Conservation (phyloP, 345 rosid genomes). For the Brassica incana region DNA sequence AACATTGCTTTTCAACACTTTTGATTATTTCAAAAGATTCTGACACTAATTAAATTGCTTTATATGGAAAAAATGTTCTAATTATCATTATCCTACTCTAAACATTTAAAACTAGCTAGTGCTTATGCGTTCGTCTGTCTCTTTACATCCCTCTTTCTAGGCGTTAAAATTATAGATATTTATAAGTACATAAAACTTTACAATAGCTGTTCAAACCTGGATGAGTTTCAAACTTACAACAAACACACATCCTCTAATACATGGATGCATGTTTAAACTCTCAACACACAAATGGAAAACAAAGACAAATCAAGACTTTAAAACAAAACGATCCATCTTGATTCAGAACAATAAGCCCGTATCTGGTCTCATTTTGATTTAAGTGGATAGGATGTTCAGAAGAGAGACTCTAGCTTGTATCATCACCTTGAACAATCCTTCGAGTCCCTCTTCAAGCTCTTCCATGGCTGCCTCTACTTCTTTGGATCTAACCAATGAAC, state of each 20-base stretch:
- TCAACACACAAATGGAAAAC: neutral
- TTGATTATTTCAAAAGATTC: neutral
- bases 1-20: neutral
- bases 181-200: conserved; percentile 5
- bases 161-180: neutral
- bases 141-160: neutral
- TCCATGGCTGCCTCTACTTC: conserved; percentile 46
- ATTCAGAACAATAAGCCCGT: conserved; percentile 3
- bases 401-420: conserved; percentile 62
- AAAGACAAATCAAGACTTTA: neutral
- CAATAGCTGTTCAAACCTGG: conserved; percentile 23
- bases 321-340: conserved; percentile 3
- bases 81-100: neutral
- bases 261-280: conserved; percentile 29
- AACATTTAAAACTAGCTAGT: neutral
- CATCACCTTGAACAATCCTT: conserved; percentile 57
- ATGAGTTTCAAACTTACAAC: conserved; percentile 32
- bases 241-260: conserved; percentile 43
- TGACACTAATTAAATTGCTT: neutral
- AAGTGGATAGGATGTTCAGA: conserved; percentile 57
- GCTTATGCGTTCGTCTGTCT: too few species aligned
- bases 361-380: neutral
- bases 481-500: conserved; percentile 44
- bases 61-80: neutral
- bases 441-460: conserved; percentile 59